Conservation (phyloP, 1,139 yeast genomes). For the Barnettozyma hawaiiensis region DNA sequence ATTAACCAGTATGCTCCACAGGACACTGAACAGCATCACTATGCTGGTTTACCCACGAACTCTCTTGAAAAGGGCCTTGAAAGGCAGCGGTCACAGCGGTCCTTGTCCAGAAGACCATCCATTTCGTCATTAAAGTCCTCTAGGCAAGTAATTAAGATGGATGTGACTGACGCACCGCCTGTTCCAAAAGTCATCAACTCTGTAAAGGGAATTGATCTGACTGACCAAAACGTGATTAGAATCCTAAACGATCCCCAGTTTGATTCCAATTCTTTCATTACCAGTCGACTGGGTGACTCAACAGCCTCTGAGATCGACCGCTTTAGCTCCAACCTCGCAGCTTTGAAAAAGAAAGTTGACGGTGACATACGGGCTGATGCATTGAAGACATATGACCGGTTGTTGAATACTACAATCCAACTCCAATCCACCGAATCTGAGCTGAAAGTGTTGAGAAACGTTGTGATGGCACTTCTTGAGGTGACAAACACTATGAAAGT, state of each 20-base stretch:
- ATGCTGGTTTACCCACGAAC: slow-evolving; percentile 9
- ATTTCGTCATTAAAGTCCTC: background rate
- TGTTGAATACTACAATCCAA: slow-evolving; percentile 62
- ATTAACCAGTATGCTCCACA: slow-evolving; percentile 16
- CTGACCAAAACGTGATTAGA: slow-evolving; percentile 18
- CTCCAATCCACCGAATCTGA: slow-evolving; percentile 60
- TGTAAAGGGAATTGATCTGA: slow-evolving; percentile 17
- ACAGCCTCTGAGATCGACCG: slow-evolving; percentile 70
- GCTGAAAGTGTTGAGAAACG: slow-evolving; percentile 52
- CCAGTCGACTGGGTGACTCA: slow-evolving; percentile 53
- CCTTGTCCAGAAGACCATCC: slow-evolving; percentile 6
- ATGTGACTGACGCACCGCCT: slow-evolving; percentile 5
- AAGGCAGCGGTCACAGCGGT: slow-evolving; percentile 5
- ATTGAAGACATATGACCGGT: slow-evolving; percentile 67
- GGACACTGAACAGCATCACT: slow-evolving; percentile 5
- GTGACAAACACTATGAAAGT: slow-evolving; percentile 63
- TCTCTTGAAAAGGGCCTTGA: slow-evolving; percentile 6
- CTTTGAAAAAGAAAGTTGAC: slow-evolving; percentile 50
- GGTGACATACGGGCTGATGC: slow-evolving; percentile 61
- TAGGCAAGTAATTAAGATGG: background rate
- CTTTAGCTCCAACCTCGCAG: slow-evolving; percentile 53
- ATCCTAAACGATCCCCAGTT: slow-evolving; percentile 34
- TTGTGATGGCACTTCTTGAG: slow-evolving; percentile 56
- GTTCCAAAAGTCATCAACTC: slow-evolving; percentile 2
- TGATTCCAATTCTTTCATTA: slow-evolving; percentile 48